Conservation (phyloP, 2,329 filamentous ascomycete genomes). For the Fusarium pilosicola region DNA sequence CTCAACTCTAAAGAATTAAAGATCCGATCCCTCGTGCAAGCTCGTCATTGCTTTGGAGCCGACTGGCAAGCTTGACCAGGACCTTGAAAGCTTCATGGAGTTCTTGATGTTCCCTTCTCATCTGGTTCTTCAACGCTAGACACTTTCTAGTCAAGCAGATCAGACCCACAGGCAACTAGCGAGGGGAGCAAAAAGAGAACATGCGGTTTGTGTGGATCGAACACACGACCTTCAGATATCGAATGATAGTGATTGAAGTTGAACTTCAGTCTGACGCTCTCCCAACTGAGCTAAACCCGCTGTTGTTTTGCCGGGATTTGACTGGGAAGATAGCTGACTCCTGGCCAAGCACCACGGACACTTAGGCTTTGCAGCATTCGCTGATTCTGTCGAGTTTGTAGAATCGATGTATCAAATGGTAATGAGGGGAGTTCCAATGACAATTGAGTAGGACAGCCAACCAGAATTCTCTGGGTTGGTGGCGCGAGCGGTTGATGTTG, state of each 20-base stretch:
- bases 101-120: not conserved
- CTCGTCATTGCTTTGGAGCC: not conserved
- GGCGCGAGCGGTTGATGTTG: not conserved
- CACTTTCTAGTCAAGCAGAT: not conserved
- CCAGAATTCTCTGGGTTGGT: not conserved
- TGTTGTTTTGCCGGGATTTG: not conserved
- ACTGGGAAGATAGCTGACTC: not conserved
- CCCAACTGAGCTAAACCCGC: constrained; percentile 17
- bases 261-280: constrained; percentile 12
- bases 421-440: fast-evolving
- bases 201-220: constrained; percentile 15
- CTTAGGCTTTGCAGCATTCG: not conserved
- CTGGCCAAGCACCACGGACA: fast-evolving
- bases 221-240: constrained; percentile 17
- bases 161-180: not conserved
- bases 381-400: no score
- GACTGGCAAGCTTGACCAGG: not conserved
- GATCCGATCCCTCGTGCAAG: no score
- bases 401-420: not conserved
- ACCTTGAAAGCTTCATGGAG: not conserved
- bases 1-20: fast-evolving
- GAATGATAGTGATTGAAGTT: constrained; percentile 4
- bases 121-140: not conserved
- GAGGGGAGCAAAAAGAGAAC: not conserved
- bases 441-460: fast-evolving